Conservation (phyloP, 495 filamentous ascomycete genomes). For the Aspergillus haitiensis region DNA sequence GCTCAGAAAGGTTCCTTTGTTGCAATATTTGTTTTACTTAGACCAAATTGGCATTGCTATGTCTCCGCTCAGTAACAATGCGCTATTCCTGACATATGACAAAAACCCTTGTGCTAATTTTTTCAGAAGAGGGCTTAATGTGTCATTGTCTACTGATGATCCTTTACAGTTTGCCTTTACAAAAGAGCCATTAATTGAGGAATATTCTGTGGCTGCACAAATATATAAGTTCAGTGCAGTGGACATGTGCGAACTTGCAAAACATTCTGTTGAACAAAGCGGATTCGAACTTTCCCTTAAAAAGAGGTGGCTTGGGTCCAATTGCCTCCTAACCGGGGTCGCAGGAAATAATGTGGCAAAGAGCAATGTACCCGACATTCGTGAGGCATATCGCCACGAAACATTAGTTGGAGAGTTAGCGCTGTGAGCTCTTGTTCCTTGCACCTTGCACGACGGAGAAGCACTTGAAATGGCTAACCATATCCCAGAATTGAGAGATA, state of each 20-base stretch:
- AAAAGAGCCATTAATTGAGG: slow-evolving; percentile 96
- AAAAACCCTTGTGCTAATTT: slow-evolving; percentile 94
- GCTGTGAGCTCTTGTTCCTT: slow-evolving; percentile 58
- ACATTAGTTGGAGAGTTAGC: slow-evolving; percentile 77
- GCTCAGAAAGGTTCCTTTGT: slow-evolving; percentile 85
- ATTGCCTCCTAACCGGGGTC: slow-evolving; percentile 71
- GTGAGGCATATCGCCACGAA: slow-evolving; percentile 83
- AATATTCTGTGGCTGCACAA: slow-evolving; percentile 96
- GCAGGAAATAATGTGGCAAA: slow-evolving; percentile 88
- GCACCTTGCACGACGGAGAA: not conserved
- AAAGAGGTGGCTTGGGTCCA: slow-evolving; percentile 80
- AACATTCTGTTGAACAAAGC: slow-evolving; percentile 91
- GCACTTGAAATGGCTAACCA: slow-evolving; percentile 5
- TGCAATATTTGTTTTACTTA: slow-evolving; percentile 97
- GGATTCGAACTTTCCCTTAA: slow-evolving; percentile 90
- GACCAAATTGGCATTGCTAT: slow-evolving; percentile 98
- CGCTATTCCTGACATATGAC: slow-evolving; percentile 94
- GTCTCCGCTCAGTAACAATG: slow-evolving; percentile 98
- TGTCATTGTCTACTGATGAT: slow-evolving; percentile 95
- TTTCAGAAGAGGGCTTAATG: slow-evolving; percentile 91
- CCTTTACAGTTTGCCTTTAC: slow-evolving; percentile 98
- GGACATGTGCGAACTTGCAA: slow-evolving; percentile 98
- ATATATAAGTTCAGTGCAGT: slow-evolving; percentile 97
- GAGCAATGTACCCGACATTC: slow-evolving; percentile 91
- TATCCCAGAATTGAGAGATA: slow-evolving; percentile 34